phyloP scores from a whole-genome alignment of 2,329 filamentous ascomycete genomes.

The Aspergillus japonicus region DNA sequence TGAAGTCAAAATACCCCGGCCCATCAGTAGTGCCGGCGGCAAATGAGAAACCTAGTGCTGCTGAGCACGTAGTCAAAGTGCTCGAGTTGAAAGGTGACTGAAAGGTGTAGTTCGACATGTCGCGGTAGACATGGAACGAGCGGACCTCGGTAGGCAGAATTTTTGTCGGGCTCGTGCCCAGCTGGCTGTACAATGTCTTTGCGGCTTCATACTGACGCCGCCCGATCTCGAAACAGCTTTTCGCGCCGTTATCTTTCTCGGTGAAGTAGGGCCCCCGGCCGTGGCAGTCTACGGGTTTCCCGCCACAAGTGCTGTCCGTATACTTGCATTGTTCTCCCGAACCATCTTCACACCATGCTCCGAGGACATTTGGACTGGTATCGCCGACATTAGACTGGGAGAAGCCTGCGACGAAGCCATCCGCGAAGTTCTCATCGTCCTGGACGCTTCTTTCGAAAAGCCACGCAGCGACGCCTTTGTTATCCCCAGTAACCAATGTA shows the following conservation, averaged over 20 bases:
- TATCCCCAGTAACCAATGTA: constrained; percentile 87
- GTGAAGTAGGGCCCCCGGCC: constrained; percentile 48
- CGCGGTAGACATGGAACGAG: constrained; percentile 80
- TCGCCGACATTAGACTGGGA: constrained; percentile 90
- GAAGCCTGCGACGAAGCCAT: constrained; percentile 83
- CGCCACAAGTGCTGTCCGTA: constrained; percentile 76
- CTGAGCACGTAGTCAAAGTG: constrained; percentile 71
- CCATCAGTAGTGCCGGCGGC: constrained; percentile 91
- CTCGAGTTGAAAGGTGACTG: constrained; percentile 64
- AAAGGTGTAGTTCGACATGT: constrained; percentile 77
- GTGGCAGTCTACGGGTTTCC: constrained; percentile 44
- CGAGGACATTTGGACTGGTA: constrained; percentile 82
- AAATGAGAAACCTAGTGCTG: constrained; percentile 87
- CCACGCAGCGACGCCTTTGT: constrained; percentile 89
- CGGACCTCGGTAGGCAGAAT: constrained; percentile 66
- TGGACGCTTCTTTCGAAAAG: constrained; percentile 72
- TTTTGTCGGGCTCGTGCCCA: constrained; percentile 41
- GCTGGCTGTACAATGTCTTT: constrained; percentile 55
- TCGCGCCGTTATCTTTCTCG: constrained; percentile 46
- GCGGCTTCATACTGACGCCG: constrained; percentile 47
- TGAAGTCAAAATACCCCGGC: constrained; percentile 89
- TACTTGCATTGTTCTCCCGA: constrained; percentile 55
- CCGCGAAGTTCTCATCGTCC: constrained; percentile 55
- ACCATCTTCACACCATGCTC: constrained; percentile 86
- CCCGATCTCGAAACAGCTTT: constrained; percentile 52